These are phyloP conservation scores for Termitomyces sp. DNA, from an alignment of 1,284 basidiomycete genomes.

Conservation along the genomic window DNA sequence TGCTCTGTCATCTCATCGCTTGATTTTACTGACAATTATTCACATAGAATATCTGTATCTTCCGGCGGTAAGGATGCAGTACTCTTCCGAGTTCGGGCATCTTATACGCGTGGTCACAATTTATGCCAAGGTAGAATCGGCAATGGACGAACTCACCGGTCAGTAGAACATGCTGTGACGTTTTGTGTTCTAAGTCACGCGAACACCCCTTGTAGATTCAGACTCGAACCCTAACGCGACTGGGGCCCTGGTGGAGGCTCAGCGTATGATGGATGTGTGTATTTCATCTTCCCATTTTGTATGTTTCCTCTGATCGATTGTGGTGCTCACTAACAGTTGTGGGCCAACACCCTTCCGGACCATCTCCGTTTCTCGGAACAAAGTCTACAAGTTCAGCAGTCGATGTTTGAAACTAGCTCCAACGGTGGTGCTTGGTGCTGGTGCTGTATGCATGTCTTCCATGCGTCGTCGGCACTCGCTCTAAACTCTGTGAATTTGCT, in stretches of 20 bases:
- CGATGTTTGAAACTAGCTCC: slow-evolving; percentile 71
- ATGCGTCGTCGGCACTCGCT: slow-evolving; percentile 62
- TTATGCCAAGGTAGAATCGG: slow-evolving; percentile 51
- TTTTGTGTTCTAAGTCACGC: background rate
- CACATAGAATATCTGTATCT: slow-evolving; percentile 59
- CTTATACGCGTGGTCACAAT: slow-evolving; percentile 63
- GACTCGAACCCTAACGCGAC: slow-evolving; percentile 17
- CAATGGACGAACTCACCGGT: slow-evolving; percentile 31
- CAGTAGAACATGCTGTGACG: background rate
- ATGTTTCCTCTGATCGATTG: background rate
- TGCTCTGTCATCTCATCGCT: slow-evolving; percentile 7
- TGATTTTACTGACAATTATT: slow-evolving; percentile 7
- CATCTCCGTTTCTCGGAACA: slow-evolving; percentile 64
- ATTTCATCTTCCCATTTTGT: background rate
- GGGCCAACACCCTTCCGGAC: slow-evolving; percentile 60
- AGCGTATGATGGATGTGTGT: slow-evolving; percentile 39
- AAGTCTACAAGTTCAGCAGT: slow-evolving; percentile 60
- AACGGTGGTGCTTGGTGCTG: slow-evolving; percentile 76
- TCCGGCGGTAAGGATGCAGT: slow-evolving; percentile 52
- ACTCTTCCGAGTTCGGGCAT: slow-evolving; percentile 67
- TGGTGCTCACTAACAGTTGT: slow-evolving; percentile 39
- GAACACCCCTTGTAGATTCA: background rate
- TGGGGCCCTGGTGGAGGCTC: slow-evolving; percentile 32
- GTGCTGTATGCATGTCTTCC: slow-evolving; percentile 64
- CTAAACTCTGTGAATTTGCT: slow-evolving; percentile 49